phyloP scores from a whole-genome alignment of 306 rosid species.

The Carpinus fangiana region DNA sequence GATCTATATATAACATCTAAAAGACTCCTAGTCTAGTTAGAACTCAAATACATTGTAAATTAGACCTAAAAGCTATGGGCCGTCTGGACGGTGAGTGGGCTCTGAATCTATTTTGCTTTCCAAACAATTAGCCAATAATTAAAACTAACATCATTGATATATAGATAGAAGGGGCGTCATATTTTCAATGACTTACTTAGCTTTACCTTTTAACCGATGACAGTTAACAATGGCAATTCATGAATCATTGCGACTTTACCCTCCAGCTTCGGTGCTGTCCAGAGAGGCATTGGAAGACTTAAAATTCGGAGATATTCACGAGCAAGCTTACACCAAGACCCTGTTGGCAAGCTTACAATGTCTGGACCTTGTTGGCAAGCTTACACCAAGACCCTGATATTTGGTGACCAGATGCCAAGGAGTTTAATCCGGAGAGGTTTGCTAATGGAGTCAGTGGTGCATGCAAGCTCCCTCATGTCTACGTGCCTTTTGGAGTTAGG shows the following conservation, averaged over 20 bases:
- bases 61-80: too few species aligned
- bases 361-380: slow-evolving; percentile 19
- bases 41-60: too few species aligned
- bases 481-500: slow-evolving; percentile 39
- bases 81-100: too few species aligned
- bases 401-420: slow-evolving; percentile 30
- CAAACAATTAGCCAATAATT: too few species aligned
- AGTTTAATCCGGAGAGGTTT: slow-evolving; percentile 34
- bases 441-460: slow-evolving; percentile 29
- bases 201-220: background rate
- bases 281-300: slow-evolving; percentile 20
- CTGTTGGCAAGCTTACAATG: slow-evolving; percentile 12
- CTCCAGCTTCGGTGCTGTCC: slow-evolving; percentile 19
- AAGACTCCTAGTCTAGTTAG: too few species aligned
- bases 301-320: slow-evolving; percentile 26
- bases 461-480: slow-evolving; percentile 31
- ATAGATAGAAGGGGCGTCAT: too few species aligned
- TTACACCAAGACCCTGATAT: slow-evolving; percentile 18
- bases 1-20: too few species aligned
- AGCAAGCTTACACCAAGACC: slow-evolving; percentile 19
- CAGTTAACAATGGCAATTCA: slow-evolving; percentile 35
- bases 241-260: slow-evolving; percentile 31
- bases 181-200: too few species aligned
- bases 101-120: too few species aligned
- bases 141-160: too few species aligned